A percentile compares a stretch with the other conserved stretches of the same genome.
Evolutionary conservation across 176 grass and related monocot genomes (phyloP).

Genomic region (Guadua angustifolia): DNA sequence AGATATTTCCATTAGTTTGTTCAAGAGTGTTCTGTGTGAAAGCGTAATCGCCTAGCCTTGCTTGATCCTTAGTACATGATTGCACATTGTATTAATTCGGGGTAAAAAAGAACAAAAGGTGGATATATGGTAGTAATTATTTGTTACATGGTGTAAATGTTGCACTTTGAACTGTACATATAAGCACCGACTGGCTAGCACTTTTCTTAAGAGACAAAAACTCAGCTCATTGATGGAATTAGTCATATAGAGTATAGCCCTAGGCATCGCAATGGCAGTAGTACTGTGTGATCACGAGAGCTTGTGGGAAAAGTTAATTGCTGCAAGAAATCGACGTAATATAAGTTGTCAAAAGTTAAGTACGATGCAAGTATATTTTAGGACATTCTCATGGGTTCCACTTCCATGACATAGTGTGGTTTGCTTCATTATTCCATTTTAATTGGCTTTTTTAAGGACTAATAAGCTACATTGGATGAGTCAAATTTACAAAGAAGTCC

Average conservation of each 20-base stretch:
- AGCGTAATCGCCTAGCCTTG: conserved; percentile 14
- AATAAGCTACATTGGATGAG: background rate
- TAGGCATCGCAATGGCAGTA: background rate
- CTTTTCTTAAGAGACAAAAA: no score
- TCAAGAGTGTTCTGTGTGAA: conserved; percentile 11
- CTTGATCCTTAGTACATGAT: background rate
- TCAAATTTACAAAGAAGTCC: background rate
- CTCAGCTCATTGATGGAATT: no score
- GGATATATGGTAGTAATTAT: no score
- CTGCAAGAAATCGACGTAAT: background rate
- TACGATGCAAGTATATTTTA: background rate
- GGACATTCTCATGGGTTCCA: background rate
- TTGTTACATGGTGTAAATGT: background rate
- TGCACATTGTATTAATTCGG: background rate
- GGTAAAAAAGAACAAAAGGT: background rate
- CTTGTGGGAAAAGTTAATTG: background rate
- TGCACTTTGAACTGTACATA: background rate
- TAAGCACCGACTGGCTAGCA: no score
- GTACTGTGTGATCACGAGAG: background rate
- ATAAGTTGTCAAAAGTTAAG: background rate
- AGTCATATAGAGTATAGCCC: no score
- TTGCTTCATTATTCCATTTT: background rate
- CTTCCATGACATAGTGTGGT: background rate
- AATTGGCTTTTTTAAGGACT: background rate
- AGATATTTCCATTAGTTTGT: conserved; percentile 21